Evolutionary conservation across 345 rosid genomes (phyloP).

Genomic region (Combretum micranthum): DNA sequence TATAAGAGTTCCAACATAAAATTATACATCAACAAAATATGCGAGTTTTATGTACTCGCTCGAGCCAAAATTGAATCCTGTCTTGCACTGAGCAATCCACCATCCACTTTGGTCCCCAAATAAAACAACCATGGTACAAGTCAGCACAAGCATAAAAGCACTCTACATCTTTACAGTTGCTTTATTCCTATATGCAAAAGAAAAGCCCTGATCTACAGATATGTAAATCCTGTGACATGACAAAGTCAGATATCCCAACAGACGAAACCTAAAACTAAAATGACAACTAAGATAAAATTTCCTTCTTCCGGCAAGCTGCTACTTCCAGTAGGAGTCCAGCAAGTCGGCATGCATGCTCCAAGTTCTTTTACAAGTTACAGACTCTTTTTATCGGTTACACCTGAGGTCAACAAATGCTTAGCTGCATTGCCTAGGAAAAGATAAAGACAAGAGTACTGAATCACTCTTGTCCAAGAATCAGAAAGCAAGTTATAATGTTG

Average conservation of each 20-base stretch:
- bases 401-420: not conserved
- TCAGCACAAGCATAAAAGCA: not conserved
- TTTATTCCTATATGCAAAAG: constrained; percentile 22
- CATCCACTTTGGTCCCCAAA: no score
- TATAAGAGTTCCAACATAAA: no score
- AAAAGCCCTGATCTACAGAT: constrained; percentile 13
- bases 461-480: constrained; percentile 6
- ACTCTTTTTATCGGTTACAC: constrained; percentile 5
- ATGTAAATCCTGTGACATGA: constrained; percentile 12
- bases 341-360: not conserved
- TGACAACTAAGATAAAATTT: not conserved
- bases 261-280: not conserved
- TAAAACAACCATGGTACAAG: not conserved
- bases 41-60: no score
- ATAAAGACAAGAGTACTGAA: constrained; percentile 2
- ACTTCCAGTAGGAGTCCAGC: no score
- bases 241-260: constrained; percentile 8
- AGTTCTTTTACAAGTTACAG: constrained; percentile 8
- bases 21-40: no score
- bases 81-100: no score
- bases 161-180: constrained; percentile 16
- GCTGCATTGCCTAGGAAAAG: not conserved
- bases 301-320: not conserved
- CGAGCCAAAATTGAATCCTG: no score
- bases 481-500: no score